Evolutionary conservation across 2,329 filamentous ascomycete genomes (phyloP).

Genomic region (Acarospora socialis): DNA sequence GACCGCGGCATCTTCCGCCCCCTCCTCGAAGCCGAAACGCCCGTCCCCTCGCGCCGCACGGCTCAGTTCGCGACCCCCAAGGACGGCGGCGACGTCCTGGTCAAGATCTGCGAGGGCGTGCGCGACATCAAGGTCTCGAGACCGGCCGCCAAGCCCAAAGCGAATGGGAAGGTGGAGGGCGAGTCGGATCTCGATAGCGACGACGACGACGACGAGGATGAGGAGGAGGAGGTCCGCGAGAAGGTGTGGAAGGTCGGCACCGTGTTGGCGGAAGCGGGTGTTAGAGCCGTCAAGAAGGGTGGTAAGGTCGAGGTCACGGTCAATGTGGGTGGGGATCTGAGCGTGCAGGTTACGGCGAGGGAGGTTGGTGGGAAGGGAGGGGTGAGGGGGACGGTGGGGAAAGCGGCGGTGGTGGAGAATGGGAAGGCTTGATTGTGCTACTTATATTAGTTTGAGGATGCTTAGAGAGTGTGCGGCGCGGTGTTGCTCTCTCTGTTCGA

Average conservation of each 20-base stretch:
- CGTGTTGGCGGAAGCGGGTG: slow-evolving; percentile 68
- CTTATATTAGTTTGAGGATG: no score
- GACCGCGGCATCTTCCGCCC: slow-evolving; percentile 59
- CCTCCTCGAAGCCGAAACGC: slow-evolving; percentile 73
- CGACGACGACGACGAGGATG: slow-evolving; percentile 50
- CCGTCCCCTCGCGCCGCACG: slow-evolving; percentile 74
- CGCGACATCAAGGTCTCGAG: slow-evolving; percentile 90
- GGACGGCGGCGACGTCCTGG: slow-evolving; percentile 71
- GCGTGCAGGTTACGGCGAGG: slow-evolving; percentile 64
- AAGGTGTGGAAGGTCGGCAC: slow-evolving; percentile 84
- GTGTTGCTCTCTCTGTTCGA: no score
- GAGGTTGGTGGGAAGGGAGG: slow-evolving; percentile 82
- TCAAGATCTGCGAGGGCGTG: slow-evolving; percentile 77
- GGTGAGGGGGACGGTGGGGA: slow-evolving; percentile 49
- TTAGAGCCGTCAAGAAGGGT: slow-evolving; percentile 74
- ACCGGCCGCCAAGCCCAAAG: slow-evolving; percentile 58
- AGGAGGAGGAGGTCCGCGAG: slow-evolving; percentile 75
- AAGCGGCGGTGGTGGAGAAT: slow-evolving; percentile 22
- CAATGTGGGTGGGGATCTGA: slow-evolving; percentile 68
- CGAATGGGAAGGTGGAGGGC: slow-evolving; percentile 44
- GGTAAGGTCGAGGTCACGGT: slow-evolving; percentile 88
- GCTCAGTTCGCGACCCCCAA: slow-evolving; percentile 63
- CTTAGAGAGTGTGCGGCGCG: no score
- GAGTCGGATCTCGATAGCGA: slow-evolving; percentile 50
- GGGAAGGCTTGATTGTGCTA: slow-evolving; percentile 17